These are phyloP conservation scores for Physcomitrellopsis africana DNA, from an alignment of 225 moss, liverwort and hornwort species.

Conservation along the genomic window DNA sequence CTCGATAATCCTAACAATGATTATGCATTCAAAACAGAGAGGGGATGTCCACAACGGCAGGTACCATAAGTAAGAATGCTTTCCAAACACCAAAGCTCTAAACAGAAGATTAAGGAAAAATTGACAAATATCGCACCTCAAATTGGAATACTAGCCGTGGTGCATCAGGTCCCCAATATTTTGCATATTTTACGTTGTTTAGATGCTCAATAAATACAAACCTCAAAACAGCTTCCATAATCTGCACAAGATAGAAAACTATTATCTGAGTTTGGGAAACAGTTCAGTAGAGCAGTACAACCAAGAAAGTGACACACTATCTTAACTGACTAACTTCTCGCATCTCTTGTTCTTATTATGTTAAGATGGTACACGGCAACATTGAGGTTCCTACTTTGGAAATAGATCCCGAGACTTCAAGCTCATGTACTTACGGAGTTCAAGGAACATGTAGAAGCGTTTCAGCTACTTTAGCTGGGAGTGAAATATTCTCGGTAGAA, in stretches of 20 bases:
- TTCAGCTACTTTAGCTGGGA: background rate
- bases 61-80: background rate
- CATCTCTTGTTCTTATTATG: too few species aligned
- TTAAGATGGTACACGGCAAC: background rate
- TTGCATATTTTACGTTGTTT: conserved; percentile 68
- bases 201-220: conserved; percentile 83
- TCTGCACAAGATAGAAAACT: conserved; percentile 45
- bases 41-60: conserved; percentile 7
- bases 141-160: conserved; percentile 86
- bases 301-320: background rate
- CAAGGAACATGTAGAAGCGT: background rate
- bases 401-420: background rate
- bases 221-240: conserved; percentile 80
- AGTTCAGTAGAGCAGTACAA: background rate
- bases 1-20: conserved; percentile 14
- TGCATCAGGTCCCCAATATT: conserved; percentile 79
- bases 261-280: background rate
- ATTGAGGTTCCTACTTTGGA: conserved; percentile 1
- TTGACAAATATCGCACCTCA: conserved; percentile 54
- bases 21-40: conserved; percentile 5
- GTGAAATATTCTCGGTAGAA: conserved; percentile 10
- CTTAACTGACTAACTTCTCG: background rate
- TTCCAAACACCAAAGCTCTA: conserved; percentile 10
- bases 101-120: conserved; percentile 5
- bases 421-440: background rate